These are phyloP conservation scores for Begonia loranthoides DNA, from an alignment of 306 rosid species.

Conservation along the genomic window DNA sequence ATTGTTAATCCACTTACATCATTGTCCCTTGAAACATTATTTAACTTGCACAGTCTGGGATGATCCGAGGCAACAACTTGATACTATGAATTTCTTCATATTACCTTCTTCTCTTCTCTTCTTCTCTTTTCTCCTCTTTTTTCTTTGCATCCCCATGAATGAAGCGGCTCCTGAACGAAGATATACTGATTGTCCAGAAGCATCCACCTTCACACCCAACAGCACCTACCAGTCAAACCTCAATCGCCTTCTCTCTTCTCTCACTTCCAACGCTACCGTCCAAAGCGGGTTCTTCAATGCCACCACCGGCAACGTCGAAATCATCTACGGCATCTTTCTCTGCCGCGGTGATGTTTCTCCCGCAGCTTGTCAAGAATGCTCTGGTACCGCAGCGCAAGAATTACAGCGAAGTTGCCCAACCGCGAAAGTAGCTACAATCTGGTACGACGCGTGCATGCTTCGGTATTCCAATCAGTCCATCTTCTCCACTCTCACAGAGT, in stretches of 20 bases:
- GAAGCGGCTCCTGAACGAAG: neutral
- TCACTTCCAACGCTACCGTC: conserved; percentile 10
- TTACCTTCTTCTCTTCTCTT: too few relatives aligned
- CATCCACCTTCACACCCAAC: conserved; percentile 25
- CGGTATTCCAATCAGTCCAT: conserved; percentile 27
- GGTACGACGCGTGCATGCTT: conserved; percentile 24
- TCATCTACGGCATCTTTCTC: conserved; percentile 20
- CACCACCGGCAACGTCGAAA: conserved; percentile 13
- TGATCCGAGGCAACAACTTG: too few relatives aligned
- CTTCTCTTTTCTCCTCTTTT: too few relatives aligned
- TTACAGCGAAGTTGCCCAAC: conserved; percentile 23
- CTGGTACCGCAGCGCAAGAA: conserved; percentile 13
- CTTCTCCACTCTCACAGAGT: neutral
- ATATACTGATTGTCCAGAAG: neutral
- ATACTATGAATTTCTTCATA: too few relatives aligned
- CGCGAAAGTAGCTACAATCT: conserved; percentile 28
- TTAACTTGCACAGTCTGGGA: too few relatives aligned
- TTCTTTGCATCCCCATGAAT: neutral
- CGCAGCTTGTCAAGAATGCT: conserved; percentile 25
- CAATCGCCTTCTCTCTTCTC: conserved; percentile 25
- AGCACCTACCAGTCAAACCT: conserved; percentile 36
- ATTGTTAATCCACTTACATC: too few relatives aligned
- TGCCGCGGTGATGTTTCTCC: conserved; percentile 36
- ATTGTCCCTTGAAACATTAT: too few relatives aligned
- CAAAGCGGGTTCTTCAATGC: conserved; percentile 21